Base-by-base conservation (phyloP, 371 early-diverging fungal genomes). In the Mucor velutinosus region DNA sequence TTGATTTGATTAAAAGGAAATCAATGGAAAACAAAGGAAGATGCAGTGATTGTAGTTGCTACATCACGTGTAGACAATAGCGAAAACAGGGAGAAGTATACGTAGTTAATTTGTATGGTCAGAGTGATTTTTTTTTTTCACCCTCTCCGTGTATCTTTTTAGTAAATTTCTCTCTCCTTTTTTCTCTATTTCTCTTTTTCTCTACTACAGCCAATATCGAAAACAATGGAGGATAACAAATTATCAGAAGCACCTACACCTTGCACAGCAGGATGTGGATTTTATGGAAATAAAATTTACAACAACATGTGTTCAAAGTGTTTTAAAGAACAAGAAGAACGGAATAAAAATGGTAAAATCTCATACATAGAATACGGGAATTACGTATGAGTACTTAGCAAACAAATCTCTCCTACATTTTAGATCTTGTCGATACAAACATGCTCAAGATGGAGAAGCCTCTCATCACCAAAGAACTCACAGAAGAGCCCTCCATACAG, bases 271-370 rank as follows among this genome's bases (percentile, higher is more conserved):
- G 87, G 87, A 65, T 90, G 90, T 64, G 89, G 89, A 14, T 89
- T 90, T 68, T 90, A 87, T 67, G 89, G 80, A 32, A 83, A 70
- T 64, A 77, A 77, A 62, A 83, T 90, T 61, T 89, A 87, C 70
- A 89, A 91, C 70, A 83, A 90, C 72, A 88, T 93, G 89, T 94
- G 94, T 76, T 92, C 92, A 7, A 91, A 92, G 71, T 94, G 94
- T 78, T 93, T 86, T 80, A 89, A 88, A 76, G 76, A 72, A 63
- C 41, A 55, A 61, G 73, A 76, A 45, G 68, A 66, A 49, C 68
- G 47, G 55, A 71, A 66, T 51, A 71, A 71, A 62, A 49, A 41
- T 35, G 67, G 71, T 63, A 67, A 66, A 30, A 23, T 8, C 30
- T 33, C n/a, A 35, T 17, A 33, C 17, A 55, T 55, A 17, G 7